These are phyloP conservation scores for Diplodia seriata DNA, from an alignment of 2,329 filamentous ascomycete species.

Conservation along the genomic window DNA sequence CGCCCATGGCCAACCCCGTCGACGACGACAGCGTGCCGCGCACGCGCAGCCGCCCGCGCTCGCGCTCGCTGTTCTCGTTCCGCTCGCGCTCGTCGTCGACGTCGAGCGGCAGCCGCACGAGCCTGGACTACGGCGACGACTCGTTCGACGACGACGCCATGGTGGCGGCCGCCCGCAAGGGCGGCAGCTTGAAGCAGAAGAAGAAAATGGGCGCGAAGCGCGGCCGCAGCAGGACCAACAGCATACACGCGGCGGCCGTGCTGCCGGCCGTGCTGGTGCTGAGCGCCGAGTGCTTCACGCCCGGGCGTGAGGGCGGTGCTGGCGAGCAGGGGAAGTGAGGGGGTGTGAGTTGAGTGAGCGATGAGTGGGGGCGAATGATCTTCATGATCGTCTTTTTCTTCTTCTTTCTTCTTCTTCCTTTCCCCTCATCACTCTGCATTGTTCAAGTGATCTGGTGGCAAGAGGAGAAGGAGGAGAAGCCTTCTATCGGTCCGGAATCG, in stretches of 20 bases:
- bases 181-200: neutral
- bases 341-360: too few relatives aligned
- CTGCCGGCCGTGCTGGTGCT: slow-evolving; percentile 46
- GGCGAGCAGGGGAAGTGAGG: neutral
- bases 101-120: slow-evolving; percentile 9
- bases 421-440: too few relatives aligned
- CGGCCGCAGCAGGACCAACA: slow-evolving; percentile 34
- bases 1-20: slow-evolving; percentile 1
- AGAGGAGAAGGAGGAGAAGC: neutral
- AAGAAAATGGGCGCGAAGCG: neutral
- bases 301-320: slow-evolving; percentile 27
- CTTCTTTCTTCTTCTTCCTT: too few relatives aligned
- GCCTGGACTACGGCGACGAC: slow-evolving; percentile 11
- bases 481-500: neutral
- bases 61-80: slow-evolving; percentile 17
- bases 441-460: neutral
- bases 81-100: slow-evolving; percentile 6
- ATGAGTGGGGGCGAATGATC: too few relatives aligned
- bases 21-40: slow-evolving; percentile 4
- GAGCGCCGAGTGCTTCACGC: slow-evolving; percentile 47
- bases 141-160: neutral
- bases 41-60: slow-evolving; percentile 14
- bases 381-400: neutral
- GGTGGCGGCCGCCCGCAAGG: neutral
- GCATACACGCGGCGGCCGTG: slow-evolving; percentile 46